Base-by-base conservation (phyloP, 345 rosid species). In the Triadica sebifera region DNA sequence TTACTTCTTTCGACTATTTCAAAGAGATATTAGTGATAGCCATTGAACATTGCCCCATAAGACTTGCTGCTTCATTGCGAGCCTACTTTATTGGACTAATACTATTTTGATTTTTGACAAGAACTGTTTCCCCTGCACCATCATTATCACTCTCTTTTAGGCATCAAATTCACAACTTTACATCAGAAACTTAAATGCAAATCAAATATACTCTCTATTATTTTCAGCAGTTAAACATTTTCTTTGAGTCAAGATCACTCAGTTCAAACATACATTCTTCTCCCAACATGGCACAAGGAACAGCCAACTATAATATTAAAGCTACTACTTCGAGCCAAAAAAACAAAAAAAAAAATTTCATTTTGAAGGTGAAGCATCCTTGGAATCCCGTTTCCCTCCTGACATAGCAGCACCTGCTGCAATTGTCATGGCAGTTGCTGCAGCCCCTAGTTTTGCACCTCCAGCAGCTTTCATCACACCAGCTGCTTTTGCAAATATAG, bases 391-490 rank as follows among this genome's bases (percentile, higher is more conserved):
- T 73, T 90, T 89, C 6, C 93, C 79, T 53, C 89, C 88, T 3
- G 87, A 29, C 74, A 91, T 72, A 11, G 97, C 93, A 0, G 96
- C 96, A 0, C 87, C 73, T 41, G 98, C 98, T 43, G 97, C 94
- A n/a, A 82, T 85, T 0, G 94, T 84, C 88, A 93, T 84, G 53
- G 98, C 96, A 22, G 93, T 84, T 1, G 96, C 93, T 0, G 97
- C 97, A 17, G 92, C 97, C 65, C 97, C 96, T 4, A 94, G 84
- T 88, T 94, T 94, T 9, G 66, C 96, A 65, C 96, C 91, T 37
- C 98, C 93, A 13, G 93, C 98, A 3, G 96, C 96, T 77, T 93
- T 93, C 97, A 93, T 86, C 19, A 69, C 93, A 47, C 86, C 91
- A 9, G 93, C 94, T 51, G 90, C 80, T 82, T 93, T 90, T 0